phyloP scores from a whole-genome alignment of 1,284 basidiomycete species.

The Trichosporon ovoides region DNA sequence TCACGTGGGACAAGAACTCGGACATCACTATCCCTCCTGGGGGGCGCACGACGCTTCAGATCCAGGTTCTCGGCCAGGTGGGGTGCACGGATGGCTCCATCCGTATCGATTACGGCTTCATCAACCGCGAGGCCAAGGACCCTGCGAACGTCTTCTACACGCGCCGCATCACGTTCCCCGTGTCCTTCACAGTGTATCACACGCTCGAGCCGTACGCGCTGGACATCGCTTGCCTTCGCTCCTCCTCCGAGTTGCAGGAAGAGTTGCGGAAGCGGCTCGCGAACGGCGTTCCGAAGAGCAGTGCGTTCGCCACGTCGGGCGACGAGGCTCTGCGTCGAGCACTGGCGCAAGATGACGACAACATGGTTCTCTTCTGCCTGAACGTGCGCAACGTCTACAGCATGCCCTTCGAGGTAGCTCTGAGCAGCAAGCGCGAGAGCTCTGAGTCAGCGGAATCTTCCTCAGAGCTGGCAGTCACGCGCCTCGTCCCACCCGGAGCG shows the following conservation, averaged over 20 bases:
- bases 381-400: constrained; percentile 86
- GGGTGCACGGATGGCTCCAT: constrained; percentile 76
- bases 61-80: constrained; percentile 79
- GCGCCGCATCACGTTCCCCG: constrained; percentile 72
- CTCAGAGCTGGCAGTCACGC: constrained; percentile 51
- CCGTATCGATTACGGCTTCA: constrained; percentile 74
- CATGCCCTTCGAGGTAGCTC: constrained; percentile 76
- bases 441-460: background rate
- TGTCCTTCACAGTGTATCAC: constrained; percentile 86
- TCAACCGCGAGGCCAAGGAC: constrained; percentile 51
- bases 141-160: constrained; percentile 59
- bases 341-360: constrained; percentile 54
- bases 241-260: background rate
- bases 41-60: constrained; percentile 61
- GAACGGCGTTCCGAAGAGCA: background rate
- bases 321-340: constrained; percentile 33
- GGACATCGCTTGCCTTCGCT: constrained; percentile 59
- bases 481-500: constrained; percentile 73
- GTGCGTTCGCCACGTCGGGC: constrained; percentile 24
- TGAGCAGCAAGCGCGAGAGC: constrained; percentile 52
- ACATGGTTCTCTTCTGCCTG: constrained; percentile 77
- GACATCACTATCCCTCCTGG: constrained; percentile 60
- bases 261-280: background rate
- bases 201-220: constrained; percentile 79
- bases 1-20: constrained; percentile 61